Percentiles rank a stretch among this genome's conserved stretches.
phyloP scores from a whole-genome alignment of 2,329 filamentous ascomycete genomes.

The Lachnellula occidentalis region DNA sequence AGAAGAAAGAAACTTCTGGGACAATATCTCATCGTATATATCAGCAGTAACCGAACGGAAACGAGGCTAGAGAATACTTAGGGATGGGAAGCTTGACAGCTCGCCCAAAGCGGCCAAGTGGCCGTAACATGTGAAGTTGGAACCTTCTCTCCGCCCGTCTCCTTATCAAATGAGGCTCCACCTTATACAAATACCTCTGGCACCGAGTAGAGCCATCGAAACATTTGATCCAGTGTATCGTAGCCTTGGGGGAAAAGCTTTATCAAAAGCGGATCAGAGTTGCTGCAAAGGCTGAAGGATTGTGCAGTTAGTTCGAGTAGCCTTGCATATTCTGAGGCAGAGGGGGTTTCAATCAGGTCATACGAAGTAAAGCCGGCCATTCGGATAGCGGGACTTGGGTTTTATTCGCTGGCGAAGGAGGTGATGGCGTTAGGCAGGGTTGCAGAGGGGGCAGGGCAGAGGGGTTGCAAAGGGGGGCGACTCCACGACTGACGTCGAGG shows the following conservation, averaged over 20 bases:
- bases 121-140: slow-evolving; percentile 19
- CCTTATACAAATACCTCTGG: slow-evolving; percentile 2
- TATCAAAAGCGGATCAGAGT: slow-evolving; percentile 25
- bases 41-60: slow-evolving; percentile 17
- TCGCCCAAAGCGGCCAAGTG: slow-evolving; percentile 7
- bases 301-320: slow-evolving; percentile 5
- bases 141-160: slow-evolving; percentile 1
- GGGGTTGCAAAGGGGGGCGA: too few species aligned
- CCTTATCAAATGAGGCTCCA: slow-evolving; percentile 10
- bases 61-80: slow-evolving; percentile 24
- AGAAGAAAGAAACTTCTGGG: background rate
- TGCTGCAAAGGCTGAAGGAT: slow-evolving; percentile 13
- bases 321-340: background rate
- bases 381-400: slow-evolving; percentile 1
- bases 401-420: slow-evolving; percentile 2
- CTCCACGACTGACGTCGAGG: slow-evolving; percentile 18
- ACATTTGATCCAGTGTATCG: slow-evolving; percentile 18
- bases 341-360: slow-evolving; percentile 16
- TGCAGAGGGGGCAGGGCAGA: background rate
- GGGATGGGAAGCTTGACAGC: slow-evolving; percentile 8
- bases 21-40: slow-evolving; percentile 22
- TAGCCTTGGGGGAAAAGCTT: slow-evolving; percentile 18
- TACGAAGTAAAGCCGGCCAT: slow-evolving; percentile 15
- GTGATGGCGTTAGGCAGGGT: slow-evolving; percentile 1
- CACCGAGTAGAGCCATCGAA: slow-evolving; percentile 13